Conservation (phyloP, 169 alveolate species). For the Blepharisma undulans region DNA sequence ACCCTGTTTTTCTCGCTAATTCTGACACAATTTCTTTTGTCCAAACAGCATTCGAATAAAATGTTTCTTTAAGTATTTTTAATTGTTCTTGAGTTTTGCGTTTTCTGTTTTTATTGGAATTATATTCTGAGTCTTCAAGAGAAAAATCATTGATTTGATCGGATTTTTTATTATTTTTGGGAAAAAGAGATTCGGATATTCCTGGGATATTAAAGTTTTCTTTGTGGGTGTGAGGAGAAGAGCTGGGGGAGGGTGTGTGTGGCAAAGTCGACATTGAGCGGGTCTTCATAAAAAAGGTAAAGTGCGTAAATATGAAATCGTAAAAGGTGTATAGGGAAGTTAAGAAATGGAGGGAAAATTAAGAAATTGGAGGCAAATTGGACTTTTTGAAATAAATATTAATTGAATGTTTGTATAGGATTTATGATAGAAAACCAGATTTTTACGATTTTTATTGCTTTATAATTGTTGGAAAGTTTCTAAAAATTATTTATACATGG, state of each 20-base stretch:
- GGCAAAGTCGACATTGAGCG: neutral
- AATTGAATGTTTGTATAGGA: neutral
- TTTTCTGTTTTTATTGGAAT: constrained; percentile 46
- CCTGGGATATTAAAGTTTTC: neutral
- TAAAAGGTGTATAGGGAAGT: neutral
- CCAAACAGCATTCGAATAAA: constrained; percentile 67
- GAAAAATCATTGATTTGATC: neutral
- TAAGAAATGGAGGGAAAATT: neutral
- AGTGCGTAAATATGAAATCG: neutral
- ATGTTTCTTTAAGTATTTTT: constrained; percentile 55
- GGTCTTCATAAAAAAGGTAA: neutral
- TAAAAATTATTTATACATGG: too few species aligned
- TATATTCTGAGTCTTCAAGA: neutral
- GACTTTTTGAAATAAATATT: neutral
- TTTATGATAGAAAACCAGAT: neutral
- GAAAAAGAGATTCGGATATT: neutral
- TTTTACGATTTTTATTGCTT: too few species aligned
- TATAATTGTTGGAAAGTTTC: too few species aligned
- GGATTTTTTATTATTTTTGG: neutral
- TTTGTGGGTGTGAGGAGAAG: neutral
- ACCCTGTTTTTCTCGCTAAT: constrained; percentile 57
- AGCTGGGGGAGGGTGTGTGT: neutral
- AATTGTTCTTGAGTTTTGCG: constrained; percentile 65
- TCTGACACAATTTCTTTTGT: constrained; percentile 57
- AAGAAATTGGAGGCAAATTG: neutral